Percentiles rank a stretch among this genome's conserved stretches.
Conservation (phyloP, 345 rosid genomes). For the Boechera stricta region DNA sequence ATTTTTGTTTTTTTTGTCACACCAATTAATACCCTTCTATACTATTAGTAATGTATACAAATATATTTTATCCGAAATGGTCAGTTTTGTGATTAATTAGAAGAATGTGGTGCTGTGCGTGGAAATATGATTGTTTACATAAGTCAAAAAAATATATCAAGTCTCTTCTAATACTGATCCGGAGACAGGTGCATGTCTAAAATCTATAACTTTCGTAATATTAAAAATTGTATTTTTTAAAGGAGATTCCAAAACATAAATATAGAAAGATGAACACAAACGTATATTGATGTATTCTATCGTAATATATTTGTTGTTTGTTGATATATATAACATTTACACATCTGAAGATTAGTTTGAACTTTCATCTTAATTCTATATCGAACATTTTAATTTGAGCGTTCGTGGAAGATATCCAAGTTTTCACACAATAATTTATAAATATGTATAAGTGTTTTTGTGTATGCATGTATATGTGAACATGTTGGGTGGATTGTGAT, state of each 20-base stretch:
- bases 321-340: background rate
- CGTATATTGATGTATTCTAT: background rate
- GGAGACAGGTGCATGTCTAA: background rate
- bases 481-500: constrained; percentile 25
- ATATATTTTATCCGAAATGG: constrained; percentile 22
- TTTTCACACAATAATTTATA: background rate
- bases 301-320: background rate
- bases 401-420: background rate
- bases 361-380: background rate
- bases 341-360: background rate
- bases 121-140: background rate
- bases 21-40: background rate
- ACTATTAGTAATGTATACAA: background rate
- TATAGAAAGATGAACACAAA: too few relatives aligned
- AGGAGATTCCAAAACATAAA: too few relatives aligned
- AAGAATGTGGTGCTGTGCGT: background rate
- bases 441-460: background rate
- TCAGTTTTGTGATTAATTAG: constrained; percentile 11
- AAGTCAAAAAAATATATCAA: background rate
- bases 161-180: background rate
- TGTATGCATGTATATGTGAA: constrained; percentile 30
- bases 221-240: too few relatives aligned
- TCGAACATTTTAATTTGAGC: background rate
- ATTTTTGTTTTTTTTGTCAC: background rate
- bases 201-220: too few relatives aligned